Base-by-base conservation (phyloP, 495 filamentous ascomycete species). In the Neurospora hispaniola region DNA sequence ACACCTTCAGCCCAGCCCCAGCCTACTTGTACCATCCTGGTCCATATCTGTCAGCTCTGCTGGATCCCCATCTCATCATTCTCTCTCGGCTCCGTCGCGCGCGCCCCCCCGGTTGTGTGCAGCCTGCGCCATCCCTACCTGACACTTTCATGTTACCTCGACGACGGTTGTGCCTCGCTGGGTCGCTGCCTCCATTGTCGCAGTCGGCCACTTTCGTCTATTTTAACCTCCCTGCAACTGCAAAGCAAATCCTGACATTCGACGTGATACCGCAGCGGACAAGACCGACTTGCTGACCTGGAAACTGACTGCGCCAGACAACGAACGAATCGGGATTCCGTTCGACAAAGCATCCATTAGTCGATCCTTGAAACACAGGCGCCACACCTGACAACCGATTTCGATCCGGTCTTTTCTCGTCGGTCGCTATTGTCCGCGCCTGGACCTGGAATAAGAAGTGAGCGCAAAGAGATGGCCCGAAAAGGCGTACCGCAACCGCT, bases 401-500 rank as follows among this genome's bases (percentile, higher is more conserved):
- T 35, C 54, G 54, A 66, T 66, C 54, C 54, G 12, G 18, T 35
- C 54, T 66, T 35, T 66, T 27, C 27, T 31, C 27, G 27, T 66
- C 54, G 54, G 54, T 35, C 27, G 3, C 23, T 20, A 54, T 27
- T 54, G 46, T 54, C 46, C 20, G 46, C 46, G 20, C 46, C 54
- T 66, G 54, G 54, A 66, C 75, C 73, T 75, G 75, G 71, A 68
- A 71, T 5, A 62, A 66, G 54, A 66, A 66, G 54, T 66, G 41
- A 20, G 46, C 73, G 44, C 42, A 66, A 73, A 80, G 81, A 76
- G 74, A 88, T 88, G 86, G 84, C 83, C 72, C 85, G 86, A 76
- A 88, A 86, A 81, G 76, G 83, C 73, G 83, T 80, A 75, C 86
- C 85, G 73, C 84, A 86, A 76, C 85, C 86, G 80, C 82, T 88